Base-by-base conservation (phyloP, 495 filamentous ascomycete genomes). In the Penicillium lagena region DNA sequence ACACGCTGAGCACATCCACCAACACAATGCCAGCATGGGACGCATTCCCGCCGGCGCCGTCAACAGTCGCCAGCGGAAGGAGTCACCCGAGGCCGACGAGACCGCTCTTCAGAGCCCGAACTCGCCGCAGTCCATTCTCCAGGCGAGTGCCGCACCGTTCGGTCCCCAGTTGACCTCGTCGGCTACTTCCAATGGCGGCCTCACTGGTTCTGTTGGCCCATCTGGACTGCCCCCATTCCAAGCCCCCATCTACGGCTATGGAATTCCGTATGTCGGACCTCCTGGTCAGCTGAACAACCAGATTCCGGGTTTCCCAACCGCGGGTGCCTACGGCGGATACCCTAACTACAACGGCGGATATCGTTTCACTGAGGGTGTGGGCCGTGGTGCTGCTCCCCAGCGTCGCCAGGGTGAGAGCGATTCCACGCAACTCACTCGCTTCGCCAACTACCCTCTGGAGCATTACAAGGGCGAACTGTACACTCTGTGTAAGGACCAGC, bases 401-500 rank as follows among this genome's bases (percentile, higher is more conserved):
- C 64, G 62, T 38, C 58, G 68, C 17, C 58, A 55, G 33, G 61
- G 53, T 7, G 69, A 69, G 29, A 50, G 46, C 7, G 69, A 76
- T 22, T 51, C 62, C 11, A 57, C 60, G 22, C 70, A 72, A 41
- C 51, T 68, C 4, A 70, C 63, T 52, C 87, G 89, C 17, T 96
- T 85, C 62, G 75, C 80, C 32, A 88, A 89, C 55, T 68, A 86
- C 50, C 76, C 82, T 12, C 68, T 98, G n/a, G 85, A 95, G 55
- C 72, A 83, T 38, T 79, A 90, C 48, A 71, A 75, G 34, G 87
- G 89, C 31, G 81, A 89, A 52, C 85, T 98, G 51, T 90, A 95
- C 63, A 70, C 70, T 10, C 73, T 95, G 14, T 97, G 90, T 74
- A 96, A 95, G 66, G 93, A 98, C 58, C 93, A 98, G 66, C 89